A percentile compares a stretch with the other conserved stretches of the same genome.
phyloP scores from a whole-genome alignment of 2,329 filamentous ascomycete species.

The Arachnopeziza araneosa region DNA sequence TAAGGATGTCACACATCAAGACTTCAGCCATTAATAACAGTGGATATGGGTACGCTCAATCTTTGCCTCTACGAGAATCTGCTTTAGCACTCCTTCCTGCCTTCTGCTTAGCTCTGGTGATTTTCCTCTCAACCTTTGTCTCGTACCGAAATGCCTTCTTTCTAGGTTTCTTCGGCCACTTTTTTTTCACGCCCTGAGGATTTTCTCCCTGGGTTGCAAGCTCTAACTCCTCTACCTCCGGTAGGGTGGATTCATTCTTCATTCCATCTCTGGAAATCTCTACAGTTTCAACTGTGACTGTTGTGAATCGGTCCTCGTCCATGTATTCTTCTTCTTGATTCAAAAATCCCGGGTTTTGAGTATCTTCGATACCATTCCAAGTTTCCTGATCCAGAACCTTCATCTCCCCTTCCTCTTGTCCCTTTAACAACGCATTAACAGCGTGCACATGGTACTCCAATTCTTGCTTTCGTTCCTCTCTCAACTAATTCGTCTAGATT shows the following conservation, averaged over 20 bases:
- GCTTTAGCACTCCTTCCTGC: slow-evolving; percentile 49
- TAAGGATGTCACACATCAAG: slow-evolving; percentile 17
- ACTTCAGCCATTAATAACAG: slow-evolving; percentile 3
- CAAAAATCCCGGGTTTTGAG: slow-evolving; percentile 9
- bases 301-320: slow-evolving; percentile 93
- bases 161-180: slow-evolving; percentile 61
- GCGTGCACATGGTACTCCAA: slow-evolving; percentile 76
- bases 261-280: slow-evolving; percentile 71
- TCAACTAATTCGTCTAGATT: slow-evolving; percentile 50
- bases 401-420: slow-evolving; percentile 40
- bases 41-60: slow-evolving; percentile 17
- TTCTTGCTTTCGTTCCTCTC: slow-evolving; percentile 76
- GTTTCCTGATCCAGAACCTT: slow-evolving; percentile 46
- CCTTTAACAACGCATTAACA: slow-evolving; percentile 51
- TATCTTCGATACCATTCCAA: slow-evolving; percentile 62
- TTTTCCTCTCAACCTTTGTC: slow-evolving; percentile 75
- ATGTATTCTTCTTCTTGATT: slow-evolving; percentile 83
- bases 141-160: slow-evolving; percentile 94
- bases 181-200: slow-evolving; percentile 39
- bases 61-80: slow-evolving; percentile 28
- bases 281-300: slow-evolving; percentile 88
- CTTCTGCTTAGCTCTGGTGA: slow-evolving; percentile 65
- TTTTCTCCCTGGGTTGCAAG: slow-evolving; percentile 30
- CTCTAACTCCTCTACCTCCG: slow-evolving; percentile 17
- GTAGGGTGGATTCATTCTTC: slow-evolving; percentile 38